phyloP scores from a whole-genome alignment of 139 green algal genomes.

The Eudorina sp. region DNA sequence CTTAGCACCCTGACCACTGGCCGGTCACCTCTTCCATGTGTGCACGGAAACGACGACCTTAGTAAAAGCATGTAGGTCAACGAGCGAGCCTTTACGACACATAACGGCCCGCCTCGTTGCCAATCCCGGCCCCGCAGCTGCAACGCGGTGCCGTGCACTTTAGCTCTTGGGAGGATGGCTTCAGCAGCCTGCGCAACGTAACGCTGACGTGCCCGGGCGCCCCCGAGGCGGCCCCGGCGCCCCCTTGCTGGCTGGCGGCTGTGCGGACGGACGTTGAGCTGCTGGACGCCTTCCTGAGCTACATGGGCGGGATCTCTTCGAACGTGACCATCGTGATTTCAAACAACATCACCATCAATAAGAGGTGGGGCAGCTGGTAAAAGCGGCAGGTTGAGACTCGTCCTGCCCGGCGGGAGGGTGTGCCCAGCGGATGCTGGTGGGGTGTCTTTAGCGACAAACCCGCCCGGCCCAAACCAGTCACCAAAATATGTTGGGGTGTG shows the following conservation, averaged over 20 bases:
- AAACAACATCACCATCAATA: conserved; percentile 7
- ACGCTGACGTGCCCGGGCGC: conserved; percentile 15
- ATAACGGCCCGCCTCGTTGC: too few species aligned
- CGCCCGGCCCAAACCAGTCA: too few species aligned
- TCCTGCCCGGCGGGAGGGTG: too few species aligned
- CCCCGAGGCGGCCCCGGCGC: background rate
- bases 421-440: too few species aligned
- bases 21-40: too few species aligned
- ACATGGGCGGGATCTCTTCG: background rate
- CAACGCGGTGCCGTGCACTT: background rate
- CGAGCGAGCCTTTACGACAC: too few species aligned
- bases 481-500: too few species aligned
- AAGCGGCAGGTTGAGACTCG: too few species aligned
- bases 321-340: conserved; percentile 20
- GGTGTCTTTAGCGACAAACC: too few species aligned
- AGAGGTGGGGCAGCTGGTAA: background rate
- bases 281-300: conserved; percentile 1
- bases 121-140: background rate
- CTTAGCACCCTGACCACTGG: too few species aligned
- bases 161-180: background rate
- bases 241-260: conserved; percentile 15
- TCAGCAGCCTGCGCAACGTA: conserved; percentile 14
- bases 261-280: conserved; percentile 6
- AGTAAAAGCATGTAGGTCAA: too few species aligned
- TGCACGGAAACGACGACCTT: too few species aligned